phyloP scores from a whole-genome alignment of 2,329 filamentous ascomycete species.

The Waltergamsia citrina region DNA sequence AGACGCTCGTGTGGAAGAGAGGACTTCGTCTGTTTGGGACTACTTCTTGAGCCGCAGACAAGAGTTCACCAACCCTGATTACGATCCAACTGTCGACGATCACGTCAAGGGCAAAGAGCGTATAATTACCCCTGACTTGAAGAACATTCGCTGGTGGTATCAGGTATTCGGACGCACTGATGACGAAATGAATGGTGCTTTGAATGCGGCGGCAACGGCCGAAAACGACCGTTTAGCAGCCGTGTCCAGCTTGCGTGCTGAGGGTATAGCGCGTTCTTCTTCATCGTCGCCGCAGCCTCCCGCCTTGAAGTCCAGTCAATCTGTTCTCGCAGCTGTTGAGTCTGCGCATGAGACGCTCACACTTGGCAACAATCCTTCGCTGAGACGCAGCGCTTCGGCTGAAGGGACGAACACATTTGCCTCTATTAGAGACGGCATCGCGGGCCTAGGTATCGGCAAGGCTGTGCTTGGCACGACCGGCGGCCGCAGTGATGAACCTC shows the following conservation, averaged over 20 bases:
- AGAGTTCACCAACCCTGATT: slow-evolving; percentile 77
- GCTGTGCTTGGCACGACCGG: slow-evolving; percentile 24
- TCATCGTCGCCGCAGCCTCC: slow-evolving; percentile 25
- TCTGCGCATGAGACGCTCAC: slow-evolving; percentile 44
- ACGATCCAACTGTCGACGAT: slow-evolving; percentile 68
- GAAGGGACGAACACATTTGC: slow-evolving; percentile 34
- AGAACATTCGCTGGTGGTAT: slow-evolving; percentile 88
- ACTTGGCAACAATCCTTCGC: slow-evolving; percentile 22
- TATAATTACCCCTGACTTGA: slow-evolving; percentile 68
- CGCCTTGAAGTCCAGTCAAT: slow-evolving; percentile 30
- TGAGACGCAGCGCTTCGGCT: slow-evolving; percentile 34
- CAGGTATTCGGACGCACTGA: slow-evolving; percentile 79
- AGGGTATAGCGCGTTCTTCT: slow-evolving; percentile 15
- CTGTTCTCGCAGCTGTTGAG: slow-evolving; percentile 51
- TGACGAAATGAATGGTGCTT: slow-evolving; percentile 79
- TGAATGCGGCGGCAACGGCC: slow-evolving; percentile 43
- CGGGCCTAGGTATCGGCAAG: slow-evolving; percentile 37
- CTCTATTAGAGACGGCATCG: slow-evolving; percentile 37
- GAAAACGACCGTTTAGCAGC: slow-evolving; percentile 29
- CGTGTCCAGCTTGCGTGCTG: slow-evolving; percentile 17
- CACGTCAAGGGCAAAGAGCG: slow-evolving; percentile 70
- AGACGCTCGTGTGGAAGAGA: slow-evolving; percentile 57
- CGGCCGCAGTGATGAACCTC: slow-evolving; percentile 10
- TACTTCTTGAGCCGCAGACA: slow-evolving; percentile 77
- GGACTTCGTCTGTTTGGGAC: slow-evolving; percentile 86